These are phyloP conservation scores for Paecilomyces sp. DNA, from an alignment of 2,329 filamentous ascomycete genomes.

Conservation along the genomic window DNA sequence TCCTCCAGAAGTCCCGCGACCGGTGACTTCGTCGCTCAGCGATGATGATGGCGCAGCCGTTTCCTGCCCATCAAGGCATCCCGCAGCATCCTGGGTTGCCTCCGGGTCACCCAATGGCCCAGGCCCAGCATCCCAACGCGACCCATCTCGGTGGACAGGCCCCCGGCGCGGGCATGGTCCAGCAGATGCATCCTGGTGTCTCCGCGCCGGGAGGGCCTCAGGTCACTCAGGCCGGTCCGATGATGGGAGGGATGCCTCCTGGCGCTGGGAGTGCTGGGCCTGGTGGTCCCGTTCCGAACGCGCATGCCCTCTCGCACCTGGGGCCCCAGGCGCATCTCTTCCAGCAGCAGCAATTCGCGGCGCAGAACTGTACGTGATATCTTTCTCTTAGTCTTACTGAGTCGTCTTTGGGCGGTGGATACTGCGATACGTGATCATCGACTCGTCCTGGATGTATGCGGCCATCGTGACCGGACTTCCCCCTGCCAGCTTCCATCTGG, in stretches of 20 bases:
- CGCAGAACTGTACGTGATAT: constrained; percentile 33
- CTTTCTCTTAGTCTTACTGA: neutral
- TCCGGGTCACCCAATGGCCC: constrained; percentile 55
- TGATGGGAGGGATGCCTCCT: constrained; percentile 58
- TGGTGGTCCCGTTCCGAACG: constrained; percentile 45
- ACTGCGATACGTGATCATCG: neutral
- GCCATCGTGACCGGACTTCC: neutral
- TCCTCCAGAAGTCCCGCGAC: constrained; percentile 19
- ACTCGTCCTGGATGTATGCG: neutral
- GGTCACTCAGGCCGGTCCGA: constrained; percentile 54
- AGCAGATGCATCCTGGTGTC: constrained; percentile 55
- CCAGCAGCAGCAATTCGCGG: constrained; percentile 38
- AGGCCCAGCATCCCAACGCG: constrained; percentile 50
- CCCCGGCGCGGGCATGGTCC: constrained; percentile 43
- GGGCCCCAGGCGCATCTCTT: constrained; percentile 51
- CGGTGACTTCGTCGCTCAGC: constrained; percentile 32
- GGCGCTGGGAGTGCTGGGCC: constrained; percentile 47
- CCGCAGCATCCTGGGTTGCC: constrained; percentile 51
- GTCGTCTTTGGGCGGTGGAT: neutral
- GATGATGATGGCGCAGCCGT: constrained; percentile 51
- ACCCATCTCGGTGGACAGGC: constrained; percentile 44
- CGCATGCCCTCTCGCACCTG: constrained; percentile 55
- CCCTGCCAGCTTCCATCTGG: neutral
- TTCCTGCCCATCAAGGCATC: constrained; percentile 54
- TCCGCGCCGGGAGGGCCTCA: constrained; percentile 53